These are phyloP conservation scores for Metarhizium brunneum DNA, from an alignment of 2,329 filamentous ascomycete species.

Conservation along the genomic window DNA sequence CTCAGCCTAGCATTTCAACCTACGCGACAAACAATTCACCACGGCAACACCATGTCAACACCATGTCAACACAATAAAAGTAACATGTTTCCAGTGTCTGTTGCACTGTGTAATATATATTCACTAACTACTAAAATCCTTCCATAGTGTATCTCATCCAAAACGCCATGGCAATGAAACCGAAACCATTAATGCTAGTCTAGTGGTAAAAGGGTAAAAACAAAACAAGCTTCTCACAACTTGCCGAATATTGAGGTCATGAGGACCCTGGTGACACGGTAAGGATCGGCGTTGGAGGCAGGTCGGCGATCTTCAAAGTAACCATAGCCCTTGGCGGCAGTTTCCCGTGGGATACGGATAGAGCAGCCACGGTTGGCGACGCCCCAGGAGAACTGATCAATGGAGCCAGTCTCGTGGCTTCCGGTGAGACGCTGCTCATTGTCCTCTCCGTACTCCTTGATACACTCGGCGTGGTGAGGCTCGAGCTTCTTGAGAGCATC, in stretches of 20 bases:
- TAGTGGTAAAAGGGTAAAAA: background rate
- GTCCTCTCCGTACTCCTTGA: slow-evolving; percentile 89
- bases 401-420: slow-evolving; percentile 84
- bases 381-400: slow-evolving; percentile 89
- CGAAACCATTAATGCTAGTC: background rate
- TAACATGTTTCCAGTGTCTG: too few relatives aligned
- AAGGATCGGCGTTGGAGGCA: slow-evolving; percentile 80
- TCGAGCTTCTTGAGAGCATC: slow-evolving; percentile 75
- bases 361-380: slow-evolving; percentile 93
- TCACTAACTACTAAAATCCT: background rate
- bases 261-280: slow-evolving; percentile 72
- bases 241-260: slow-evolving; percentile 54
- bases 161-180: background rate
- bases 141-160: background rate
- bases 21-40: too few relatives aligned
- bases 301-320: slow-evolving; percentile 86
- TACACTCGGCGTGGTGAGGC: slow-evolving; percentile 71
- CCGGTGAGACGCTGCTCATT: slow-evolving; percentile 93
- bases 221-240: slow-evolving; percentile 13
- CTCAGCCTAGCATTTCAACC: too few relatives aligned
- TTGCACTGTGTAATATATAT: background rate
- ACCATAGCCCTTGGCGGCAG: slow-evolving; percentile 79
- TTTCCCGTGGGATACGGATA: slow-evolving; percentile 83
- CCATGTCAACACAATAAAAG: too few relatives aligned
- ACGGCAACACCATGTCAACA: too few relatives aligned